Conservation (phyloP, 495 filamentous ascomycete species). For the Pseudoneurospora amorphoporcata region DNA sequence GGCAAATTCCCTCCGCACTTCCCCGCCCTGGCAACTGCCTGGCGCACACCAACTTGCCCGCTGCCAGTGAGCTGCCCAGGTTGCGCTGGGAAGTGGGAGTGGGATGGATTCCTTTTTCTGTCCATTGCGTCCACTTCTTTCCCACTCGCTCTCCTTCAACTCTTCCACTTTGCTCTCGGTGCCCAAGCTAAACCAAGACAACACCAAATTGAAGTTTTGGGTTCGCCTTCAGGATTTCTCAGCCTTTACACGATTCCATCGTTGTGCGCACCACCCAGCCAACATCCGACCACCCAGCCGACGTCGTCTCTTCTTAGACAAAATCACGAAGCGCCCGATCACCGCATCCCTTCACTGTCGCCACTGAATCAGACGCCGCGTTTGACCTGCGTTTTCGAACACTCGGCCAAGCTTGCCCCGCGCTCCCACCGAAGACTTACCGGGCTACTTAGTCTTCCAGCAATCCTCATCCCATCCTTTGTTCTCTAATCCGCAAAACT, state of each 20-base stretch:
- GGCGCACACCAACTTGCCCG: neutral
- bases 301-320: neutral
- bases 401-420: neutral
- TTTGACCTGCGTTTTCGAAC: neutral
- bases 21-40: neutral
- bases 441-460: neutral
- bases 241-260: neutral
- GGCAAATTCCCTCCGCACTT: neutral
- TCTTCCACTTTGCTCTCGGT: neutral
- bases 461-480: neutral
- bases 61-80: neutral
- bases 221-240: neutral
- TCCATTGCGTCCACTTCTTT: neutral
- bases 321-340: neutral
- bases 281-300: neutral
- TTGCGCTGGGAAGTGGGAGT: neutral
- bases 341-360: neutral
- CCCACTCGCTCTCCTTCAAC: neutral
- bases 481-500: slow-evolving; percentile 1
- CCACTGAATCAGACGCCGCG: neutral
- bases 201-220: neutral
- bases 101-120: neutral
- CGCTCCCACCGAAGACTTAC: neutral
- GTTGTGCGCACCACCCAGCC: neutral
- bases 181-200: neutral